Conservation (phyloP, 768 basidiomycete genomes). For the Suillus fuscotomentosus region DNA sequence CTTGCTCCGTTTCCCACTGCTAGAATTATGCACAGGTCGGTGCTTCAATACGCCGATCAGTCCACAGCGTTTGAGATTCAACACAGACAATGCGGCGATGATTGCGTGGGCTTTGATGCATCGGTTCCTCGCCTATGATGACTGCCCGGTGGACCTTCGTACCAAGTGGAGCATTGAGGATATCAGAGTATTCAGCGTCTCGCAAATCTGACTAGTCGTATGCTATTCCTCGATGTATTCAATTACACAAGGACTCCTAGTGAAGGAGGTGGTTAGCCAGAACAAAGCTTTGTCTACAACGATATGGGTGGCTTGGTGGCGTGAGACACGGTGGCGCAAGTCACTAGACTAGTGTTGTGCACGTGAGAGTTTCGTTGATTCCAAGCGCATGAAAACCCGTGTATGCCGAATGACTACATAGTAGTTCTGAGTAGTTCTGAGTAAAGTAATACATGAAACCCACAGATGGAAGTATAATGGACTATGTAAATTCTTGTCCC, state of each 20-base stretch:
- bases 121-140: slow-evolving; percentile 65
- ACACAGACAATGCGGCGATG: slow-evolving; percentile 92
- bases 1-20: slow-evolving; percentile 68
- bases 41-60: neutral
- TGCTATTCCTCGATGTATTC: neutral
- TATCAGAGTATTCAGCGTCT: neutral
- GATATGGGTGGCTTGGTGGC: neutral
- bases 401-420: neutral
- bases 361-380: neutral
- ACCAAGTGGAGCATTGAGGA: slow-evolving; percentile 81
- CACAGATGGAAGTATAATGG: neutral
- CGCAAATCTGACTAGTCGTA: neutral
- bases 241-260: neutral
- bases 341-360: neutral
- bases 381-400: neutral
- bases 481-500: neutral
- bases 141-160: slow-evolving; percentile 56
- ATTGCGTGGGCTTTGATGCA: slow-evolving; percentile 90
- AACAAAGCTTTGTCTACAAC: neutral
- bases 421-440: neutral
- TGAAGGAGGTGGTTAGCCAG: too few species aligned
- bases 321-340: neutral
- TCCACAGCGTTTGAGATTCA: neutral
- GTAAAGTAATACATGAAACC: neutral
- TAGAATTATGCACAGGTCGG: slow-evolving; percentile 72